Base-by-base conservation (phyloP, 768 basidiomycete genomes). In the Lactarius sanguifluus region DNA sequence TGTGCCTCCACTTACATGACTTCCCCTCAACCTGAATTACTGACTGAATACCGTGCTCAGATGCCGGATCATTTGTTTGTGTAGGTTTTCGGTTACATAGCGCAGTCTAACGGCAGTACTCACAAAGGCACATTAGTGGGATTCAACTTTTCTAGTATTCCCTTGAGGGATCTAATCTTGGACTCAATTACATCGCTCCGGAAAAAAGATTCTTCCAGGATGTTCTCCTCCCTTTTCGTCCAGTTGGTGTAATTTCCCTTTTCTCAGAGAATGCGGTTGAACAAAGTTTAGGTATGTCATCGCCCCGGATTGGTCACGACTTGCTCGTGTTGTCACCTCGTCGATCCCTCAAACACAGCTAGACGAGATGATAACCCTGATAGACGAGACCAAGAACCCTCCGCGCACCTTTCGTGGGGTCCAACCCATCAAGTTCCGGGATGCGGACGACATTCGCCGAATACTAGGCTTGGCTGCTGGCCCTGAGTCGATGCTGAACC, bases 331-430 rank as follows among this genome's bases (percentile, higher is more conserved):
- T 15, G 64, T 62, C 8, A 54, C 68, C 7, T 45, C 61, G 15
- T 69, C 68, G 3, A 55, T 69, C 47, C 13, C 57, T n/a, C n/a
- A 47, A 47, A 63, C 68, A 10, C 50, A 57, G 5, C 56, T 69
- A 6, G 68, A 69, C 25, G 65, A 67, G 52, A 69, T 69, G 61
- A 36, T 69, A 16, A 34, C 18, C 20, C 61, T 69, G 10, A 13
- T 45, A 13, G 28, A 67, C 8, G 65, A 52, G 60, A 55, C 8
- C 25, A 59, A 30, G 40, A 18, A 3, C 1, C 1, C 47, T 2
- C 25, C 1, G 5, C 28, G 2, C 12, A 16, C 7, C 28, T 54
- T 61, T 28, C 40, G 59, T 34, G 61, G 60, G 2, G 60, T 59
- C 12, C 57, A 57, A n/a, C 34, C 30, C 4, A 30, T 70, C 20